Evolutionary conservation across 2,329 filamentous ascomycete genomes (phyloP).

Genomic region (Fusarium tricinctum): DNA sequence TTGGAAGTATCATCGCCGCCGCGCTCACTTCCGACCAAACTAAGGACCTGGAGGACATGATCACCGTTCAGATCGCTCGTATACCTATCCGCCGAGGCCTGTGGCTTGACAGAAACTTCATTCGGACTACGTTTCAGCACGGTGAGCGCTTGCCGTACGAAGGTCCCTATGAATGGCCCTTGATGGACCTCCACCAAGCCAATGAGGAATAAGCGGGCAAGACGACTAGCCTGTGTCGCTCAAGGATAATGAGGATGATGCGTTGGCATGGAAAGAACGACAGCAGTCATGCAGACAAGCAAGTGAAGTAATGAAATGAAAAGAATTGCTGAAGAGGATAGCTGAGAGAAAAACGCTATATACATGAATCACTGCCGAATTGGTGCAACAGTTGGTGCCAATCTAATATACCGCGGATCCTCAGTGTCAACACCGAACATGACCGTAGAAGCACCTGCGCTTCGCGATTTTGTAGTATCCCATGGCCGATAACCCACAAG

Average conservation of each 20-base stretch:
- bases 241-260: background rate
- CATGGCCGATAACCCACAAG: conserved; percentile 27
- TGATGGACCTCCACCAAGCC: background rate
- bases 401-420: conserved; percentile 38
- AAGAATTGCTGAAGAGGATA: background rate
- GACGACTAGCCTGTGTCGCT: background rate
- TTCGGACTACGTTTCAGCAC: background rate
- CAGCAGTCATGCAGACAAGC: background rate
- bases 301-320: background rate
- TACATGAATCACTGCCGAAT: conserved; percentile 20
- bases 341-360: background rate
- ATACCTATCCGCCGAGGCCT: background rate
- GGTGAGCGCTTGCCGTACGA: conserved; percentile 12
- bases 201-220: background rate
- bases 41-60: background rate
- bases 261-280: background rate
- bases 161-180: background rate
- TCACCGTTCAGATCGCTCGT: background rate
- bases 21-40: background rate
- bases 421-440: conserved; percentile 42
- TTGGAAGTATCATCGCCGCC: conserved; percentile 5
- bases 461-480: conserved; percentile 13
- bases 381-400: conserved; percentile 36
- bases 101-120: background rate
- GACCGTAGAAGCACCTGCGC: conserved; percentile 23